phyloP scores from a whole-genome alignment of 345 rosid species.

The Salix suchowensis region DNA sequence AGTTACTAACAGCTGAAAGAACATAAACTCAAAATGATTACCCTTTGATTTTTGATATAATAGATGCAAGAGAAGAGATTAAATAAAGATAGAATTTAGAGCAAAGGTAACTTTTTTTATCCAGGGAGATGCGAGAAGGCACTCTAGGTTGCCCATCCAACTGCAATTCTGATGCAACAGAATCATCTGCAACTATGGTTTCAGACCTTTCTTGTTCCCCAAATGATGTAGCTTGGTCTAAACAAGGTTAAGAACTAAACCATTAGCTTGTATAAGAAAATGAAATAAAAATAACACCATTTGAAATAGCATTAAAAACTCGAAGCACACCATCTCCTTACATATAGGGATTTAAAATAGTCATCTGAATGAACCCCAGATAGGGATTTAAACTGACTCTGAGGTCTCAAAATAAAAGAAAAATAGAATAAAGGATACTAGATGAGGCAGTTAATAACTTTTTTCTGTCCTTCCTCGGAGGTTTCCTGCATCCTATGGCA shows the following conservation, averaged over 20 bases:
- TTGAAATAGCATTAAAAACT: neutral
- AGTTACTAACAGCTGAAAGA: neutral
- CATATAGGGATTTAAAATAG: too few relatives aligned
- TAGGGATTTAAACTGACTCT: neutral
- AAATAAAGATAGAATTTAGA: neutral
- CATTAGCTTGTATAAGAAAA: neutral
- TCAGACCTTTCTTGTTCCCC: slow-evolving; percentile 29
- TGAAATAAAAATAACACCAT: slow-evolving; percentile 10
- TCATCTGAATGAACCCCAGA: neutral
- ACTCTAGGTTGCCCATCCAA: slow-evolving; percentile 14
- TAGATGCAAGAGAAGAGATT: neutral
- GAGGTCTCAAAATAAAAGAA: neutral
- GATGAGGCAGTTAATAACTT: slow-evolving; percentile 33
- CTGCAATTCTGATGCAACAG: slow-evolving; percentile 19
- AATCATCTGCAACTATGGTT: slow-evolving; percentile 25
- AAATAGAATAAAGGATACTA: slow-evolving; percentile 39
- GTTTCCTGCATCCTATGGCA: slow-evolving; percentile 37
- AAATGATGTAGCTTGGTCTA: slow-evolving; percentile 36
- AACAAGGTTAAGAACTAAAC: slow-evolving; percentile 32
- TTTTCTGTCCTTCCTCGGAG: slow-evolving; percentile 56
- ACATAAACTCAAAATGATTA: neutral
- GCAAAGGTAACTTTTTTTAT: slow-evolving; percentile 20
- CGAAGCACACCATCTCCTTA: neutral
- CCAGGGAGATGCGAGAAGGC: slow-evolving; percentile 22
- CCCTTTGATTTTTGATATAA: neutral